Base-by-base conservation (phyloP, 164 flowering plant genomes). In the Sedum album region DNA sequence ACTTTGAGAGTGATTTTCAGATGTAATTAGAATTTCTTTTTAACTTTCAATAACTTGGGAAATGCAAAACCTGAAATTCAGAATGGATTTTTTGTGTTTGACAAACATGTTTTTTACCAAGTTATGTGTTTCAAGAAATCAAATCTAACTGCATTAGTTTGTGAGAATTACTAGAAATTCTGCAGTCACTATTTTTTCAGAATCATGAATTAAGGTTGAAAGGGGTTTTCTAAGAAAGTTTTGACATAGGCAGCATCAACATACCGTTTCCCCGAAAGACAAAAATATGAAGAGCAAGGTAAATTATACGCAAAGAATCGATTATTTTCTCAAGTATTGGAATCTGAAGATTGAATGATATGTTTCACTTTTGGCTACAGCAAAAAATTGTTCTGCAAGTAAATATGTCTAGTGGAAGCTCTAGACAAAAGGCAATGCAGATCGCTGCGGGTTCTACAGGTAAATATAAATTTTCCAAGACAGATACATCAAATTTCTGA, bases 201-300 rank as follows among this genome's bases (percentile, higher is more conserved):
- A 15, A 48, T 1, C 2, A 0, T 3, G 23, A 3, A 48, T n/a
- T n/a, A 11, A 48, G 5, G 18, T 18, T 21, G 23, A 48, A 48
- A 48, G 1, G 28, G 8, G 8, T 21, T 21, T n/a, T 5, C 21
- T n/a, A 4, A 17, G 5, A 48, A 48, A 17, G 20, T 48, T 48
- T 21, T 2, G 21, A 1, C n/a, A 3, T 48, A 17, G 53, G 4
- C 18, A 17, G 18, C 57, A 2, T 23, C 17, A 23, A 51, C 38
- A n/a, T 48, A 18, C 20, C 21, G 20, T 48, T 18, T 17, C 4
- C n/a, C 23, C 20, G 6, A 18, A 20, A 51, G 8, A 21, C 8
- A 23, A 51, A 51, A 51, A 51, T 23, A 51, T 51, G 57, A 23
- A n/a, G 57, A 51, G 9, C 57, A 51, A 51, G 57, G 57, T 51